Evolutionary conservation across 1,139 yeast species (phyloP), one percentile per base, ranked within the genome.

Genomic region (Taphrina flavorubra): DNA sequence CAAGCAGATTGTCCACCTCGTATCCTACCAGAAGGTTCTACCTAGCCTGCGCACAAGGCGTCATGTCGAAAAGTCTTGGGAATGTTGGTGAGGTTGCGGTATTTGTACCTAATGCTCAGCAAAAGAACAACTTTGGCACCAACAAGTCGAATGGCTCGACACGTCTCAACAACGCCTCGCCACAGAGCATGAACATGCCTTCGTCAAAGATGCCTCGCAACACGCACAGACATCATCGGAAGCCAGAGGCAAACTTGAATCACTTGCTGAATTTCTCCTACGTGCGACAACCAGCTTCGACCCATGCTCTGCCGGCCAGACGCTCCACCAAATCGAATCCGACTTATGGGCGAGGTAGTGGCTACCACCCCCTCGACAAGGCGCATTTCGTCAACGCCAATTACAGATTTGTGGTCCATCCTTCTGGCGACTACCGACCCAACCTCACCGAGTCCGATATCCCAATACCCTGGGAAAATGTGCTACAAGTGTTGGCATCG

Each of bases 361-460:
- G 72, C 18, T 78, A 77, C 63, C 74, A 80, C 16, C 85, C 83
- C 67, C 79, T 89, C 20, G 85, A 85, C 37, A 96, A 96, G 2
- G 85, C 87, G 79, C 81, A 87, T 5, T 92, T 87, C 74, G 87
- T 92, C 71, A 94, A 94, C 76, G 92, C 92, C 42, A 89, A 90
- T 75, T 92, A 89, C 76, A 86, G 91, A 74, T 89, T 94, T 75
- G 84, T 94, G 20, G 90, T 94, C 31, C 90, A 89, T 74, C 82
- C 84, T 58, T 76, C 84, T 56, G 83, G 83, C 56, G 83, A 85
- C 69, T 88, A 86, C 74, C 77, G 78, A 51, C 79, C 84, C 1
- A 91, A 89, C 74, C 79, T 82, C 65, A 72, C 83, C 49, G 92
- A 91, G 76, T 95, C 97, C 0, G 94, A 92, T 75, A 79, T 86